A percentile compares a stretch with the other conserved stretches of the same genome.
Evolutionary conservation across 2,329 filamentous ascomycete species (phyloP).

Genomic region (Torrubiellomyces zombiae): DNA sequence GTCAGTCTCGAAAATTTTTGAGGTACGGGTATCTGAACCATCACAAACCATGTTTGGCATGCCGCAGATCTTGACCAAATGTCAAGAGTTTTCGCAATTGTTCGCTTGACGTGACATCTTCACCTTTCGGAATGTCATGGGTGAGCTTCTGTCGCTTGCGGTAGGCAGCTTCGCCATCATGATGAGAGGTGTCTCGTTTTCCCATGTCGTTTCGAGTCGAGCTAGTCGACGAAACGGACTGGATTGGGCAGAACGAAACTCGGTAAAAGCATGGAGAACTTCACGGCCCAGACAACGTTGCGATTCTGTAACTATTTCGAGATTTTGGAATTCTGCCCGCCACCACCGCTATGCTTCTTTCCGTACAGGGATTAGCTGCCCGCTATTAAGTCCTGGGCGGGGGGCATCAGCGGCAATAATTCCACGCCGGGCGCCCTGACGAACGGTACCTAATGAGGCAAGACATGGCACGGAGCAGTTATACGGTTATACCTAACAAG

Average conservation of each 20-base stretch:
- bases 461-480: no score
- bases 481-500: no score
- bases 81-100: slow-evolving; percentile 53
- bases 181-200: no score
- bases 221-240: no score
- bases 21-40: background rate
- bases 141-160: slow-evolving; percentile 40
- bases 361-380: slow-evolving; percentile 6
- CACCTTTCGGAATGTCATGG: slow-evolving; percentile 39
- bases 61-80: slow-evolving; percentile 53
- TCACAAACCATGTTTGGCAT: slow-evolving; percentile 46
- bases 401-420: no score
- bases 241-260: no score
- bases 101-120: slow-evolving; percentile 44
- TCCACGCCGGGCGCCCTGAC: no score
- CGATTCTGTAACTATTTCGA: slow-evolving; percentile 11
- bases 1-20: background rate
- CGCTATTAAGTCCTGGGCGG: background rate
- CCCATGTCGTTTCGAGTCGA: no score
- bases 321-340: slow-evolving; percentile 20
- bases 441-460: no score
- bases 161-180: slow-evolving; percentile 23
- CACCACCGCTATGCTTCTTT: slow-evolving; percentile 14
- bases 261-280: slow-evolving; percentile 3
- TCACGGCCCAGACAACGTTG: slow-evolving; percentile 1